phyloP scores from a whole-genome alignment of 2,329 filamentous ascomycete genomes.

The Aspergillus tubingensis region DNA sequence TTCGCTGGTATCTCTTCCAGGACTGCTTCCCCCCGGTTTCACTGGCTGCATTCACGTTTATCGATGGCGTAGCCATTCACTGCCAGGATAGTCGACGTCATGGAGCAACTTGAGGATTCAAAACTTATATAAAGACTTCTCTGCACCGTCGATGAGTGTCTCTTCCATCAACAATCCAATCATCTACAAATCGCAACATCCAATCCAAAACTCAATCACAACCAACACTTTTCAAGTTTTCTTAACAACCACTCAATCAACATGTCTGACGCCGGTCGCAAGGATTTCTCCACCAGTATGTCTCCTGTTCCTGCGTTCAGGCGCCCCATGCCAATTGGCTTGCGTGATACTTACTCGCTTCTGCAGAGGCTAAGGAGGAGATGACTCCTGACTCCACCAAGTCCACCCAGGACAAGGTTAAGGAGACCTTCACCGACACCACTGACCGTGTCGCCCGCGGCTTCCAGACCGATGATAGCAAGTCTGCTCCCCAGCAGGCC shows the following conservation, averaged over 20 bases:
- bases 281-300: conserved; percentile 58
- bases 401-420: conserved; percentile 61
- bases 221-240: neutral
- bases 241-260: conserved; percentile 31
- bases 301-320: conserved; percentile 3
- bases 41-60: neutral
- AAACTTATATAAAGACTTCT: conserved; percentile 28
- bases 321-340: neutral
- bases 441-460: conserved; percentile 58
- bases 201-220: neutral
- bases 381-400: conserved; percentile 62
- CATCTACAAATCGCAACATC: neutral
- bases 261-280: conserved; percentile 65
- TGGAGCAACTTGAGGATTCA: conserved; percentile 4
- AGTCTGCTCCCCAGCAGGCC: conserved; percentile 56
- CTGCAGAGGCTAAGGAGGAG: conserved; percentile 56
- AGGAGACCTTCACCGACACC: conserved; percentile 58
- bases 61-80: neutral
- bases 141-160: neutral
- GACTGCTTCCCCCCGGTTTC: neutral
- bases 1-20: conserved; percentile 3
- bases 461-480: conserved; percentile 54
- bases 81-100: conserved; percentile 22
- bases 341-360: conserved; percentile 25
- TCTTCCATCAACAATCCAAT: conserved; percentile 9